Evolutionary conservation across 495 filamentous ascomycete species (phyloP).

Genomic region (Talaromyces trachyspermus): DNA sequence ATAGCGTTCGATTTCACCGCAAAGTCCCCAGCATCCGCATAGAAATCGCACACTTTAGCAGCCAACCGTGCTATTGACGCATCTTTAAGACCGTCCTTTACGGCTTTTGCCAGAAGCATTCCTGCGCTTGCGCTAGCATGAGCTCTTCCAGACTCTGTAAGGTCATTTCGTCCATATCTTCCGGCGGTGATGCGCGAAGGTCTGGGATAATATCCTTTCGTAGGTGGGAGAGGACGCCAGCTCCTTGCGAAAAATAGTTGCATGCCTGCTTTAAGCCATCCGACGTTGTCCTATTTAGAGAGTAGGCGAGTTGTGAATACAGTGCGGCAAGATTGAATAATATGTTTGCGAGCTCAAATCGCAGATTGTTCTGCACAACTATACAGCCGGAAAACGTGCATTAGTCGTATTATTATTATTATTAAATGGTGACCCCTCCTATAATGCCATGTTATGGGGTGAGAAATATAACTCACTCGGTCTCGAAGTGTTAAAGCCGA

Average conservation of each 20-base stretch:
- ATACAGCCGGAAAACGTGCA: background rate
- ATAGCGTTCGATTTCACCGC: conserved; percentile 83
- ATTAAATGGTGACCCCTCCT: too few species aligned
- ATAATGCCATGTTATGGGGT: too few species aligned
- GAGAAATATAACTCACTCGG: conserved; percentile 42
- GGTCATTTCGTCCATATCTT: conserved; percentile 91
- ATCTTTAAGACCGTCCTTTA: conserved; percentile 89
- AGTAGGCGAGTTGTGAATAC: conserved; percentile 85
- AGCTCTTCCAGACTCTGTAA: conserved; percentile 78
- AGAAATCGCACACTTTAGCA: conserved; percentile 87
- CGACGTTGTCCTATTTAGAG: conserved; percentile 67
- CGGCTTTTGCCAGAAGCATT: conserved; percentile 99
- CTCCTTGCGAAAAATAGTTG: conserved; percentile 84
- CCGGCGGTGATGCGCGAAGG: conserved; percentile 74
- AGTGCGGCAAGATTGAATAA: conserved; percentile 88
- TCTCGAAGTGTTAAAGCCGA: conserved; percentile 80
- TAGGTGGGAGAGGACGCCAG: conserved; percentile 75
- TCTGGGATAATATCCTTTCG: conserved; percentile 76
- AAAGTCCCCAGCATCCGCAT: conserved; percentile 74
- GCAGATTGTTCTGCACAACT: conserved; percentile 83
- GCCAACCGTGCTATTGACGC: conserved; percentile 85
- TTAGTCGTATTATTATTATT: too few species aligned
- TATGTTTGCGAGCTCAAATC: conserved; percentile 91
- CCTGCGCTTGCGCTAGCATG: conserved; percentile 84
- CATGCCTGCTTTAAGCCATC: conserved; percentile 85